These are phyloP conservation scores for Salvia hispanica DNA, from an alignment of 257 asterid genomes.

Conservation along the genomic window DNA sequence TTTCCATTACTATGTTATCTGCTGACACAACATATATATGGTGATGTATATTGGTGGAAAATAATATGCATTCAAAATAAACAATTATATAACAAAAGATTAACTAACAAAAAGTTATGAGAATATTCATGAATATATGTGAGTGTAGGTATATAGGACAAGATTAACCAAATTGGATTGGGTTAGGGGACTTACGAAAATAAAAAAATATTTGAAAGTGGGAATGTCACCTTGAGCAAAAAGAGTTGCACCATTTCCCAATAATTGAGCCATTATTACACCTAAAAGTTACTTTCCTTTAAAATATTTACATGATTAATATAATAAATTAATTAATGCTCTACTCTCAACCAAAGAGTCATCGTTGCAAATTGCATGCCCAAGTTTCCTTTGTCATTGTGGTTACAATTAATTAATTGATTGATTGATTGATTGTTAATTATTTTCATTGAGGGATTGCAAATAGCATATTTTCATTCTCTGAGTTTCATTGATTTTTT, in stretches of 20 bases:
- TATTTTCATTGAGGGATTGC: not conserved
- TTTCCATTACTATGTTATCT: constrained; percentile 35
- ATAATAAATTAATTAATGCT: constrained; percentile 26
- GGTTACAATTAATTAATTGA: not conserved
- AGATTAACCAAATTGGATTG: constrained; percentile 51
- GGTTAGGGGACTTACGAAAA: constrained; percentile 25
- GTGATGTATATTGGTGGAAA: constrained; percentile 37
- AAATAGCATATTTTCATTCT: not conserved
- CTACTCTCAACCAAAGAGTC: constrained; percentile 4
- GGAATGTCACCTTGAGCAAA: constrained; percentile 57
- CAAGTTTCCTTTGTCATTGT: constrained; percentile 16
- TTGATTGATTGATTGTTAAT: not conserved
- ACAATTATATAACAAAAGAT: constrained; percentile 13
- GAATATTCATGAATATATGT: constrained; percentile 39
- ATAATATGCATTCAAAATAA: constrained; percentile 24
- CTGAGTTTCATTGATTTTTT: not conserved
- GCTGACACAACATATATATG: constrained; percentile 27
- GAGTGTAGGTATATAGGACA: constrained; percentile 56
- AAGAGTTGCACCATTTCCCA: constrained; percentile 55
- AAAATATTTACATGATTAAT: constrained; percentile 30
- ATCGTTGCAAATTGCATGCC: constrained; percentile 18
- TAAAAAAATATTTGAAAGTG: constrained; percentile 52
- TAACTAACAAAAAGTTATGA: constrained; percentile 36
- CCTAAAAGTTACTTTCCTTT: constrained; percentile 62
- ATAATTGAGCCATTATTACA: constrained; percentile 85